Evolutionary conservation across 371 early-diverging fungal species (phyloP), one percentile per base, ranked within the genome.

Genomic region (Cokeromyces recurvatus): DNA sequence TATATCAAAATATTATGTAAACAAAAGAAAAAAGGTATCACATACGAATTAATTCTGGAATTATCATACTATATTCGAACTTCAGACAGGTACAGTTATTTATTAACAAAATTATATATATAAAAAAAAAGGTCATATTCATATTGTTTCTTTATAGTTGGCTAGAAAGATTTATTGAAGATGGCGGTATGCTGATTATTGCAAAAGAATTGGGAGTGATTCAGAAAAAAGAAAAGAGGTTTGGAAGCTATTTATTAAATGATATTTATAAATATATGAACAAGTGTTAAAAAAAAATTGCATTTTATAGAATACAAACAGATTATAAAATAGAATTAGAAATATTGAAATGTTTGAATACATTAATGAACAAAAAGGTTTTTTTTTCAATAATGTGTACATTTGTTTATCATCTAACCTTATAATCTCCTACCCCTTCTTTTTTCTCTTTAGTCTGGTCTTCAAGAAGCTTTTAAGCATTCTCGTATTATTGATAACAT

Each of bases 321-420:
- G 86, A 86, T 53, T 65, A 84, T 22, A 68, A 82, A 36, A 81
- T 86, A 63, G 91, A 91, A 61, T 66, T 84, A 21, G 91, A 89
- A 62, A 84, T 91, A 48, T 75, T 89, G 37, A 86, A 84, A 59
- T 89, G 89, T 52, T 67, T 91, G 43, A 86, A 87, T 45, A 74
- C 85, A 2, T 56, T 90, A 19, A 73, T 89, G 54, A 89, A 89
- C 53, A 84, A 85, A 48, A 75, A 77, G 46, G 79, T 76, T 19
- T 19, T n/a, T 34, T n/a, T 11, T 14, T 34, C 15, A 15, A 27
- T 11, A 27, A 11, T 11, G 11, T n/a, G n/a, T n/a, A n/a, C 16
- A n/a, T 36, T 8, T 23, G 27, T 24, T 46, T 23, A 25, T 11
- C 11, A 16, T 20, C 15, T 12, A 19, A 24, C 2, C 14, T 4